Evolutionary conservation across 2,329 filamentous ascomycete genomes (phyloP).

Genomic region (Pseudogymnoascus sp.): DNA sequence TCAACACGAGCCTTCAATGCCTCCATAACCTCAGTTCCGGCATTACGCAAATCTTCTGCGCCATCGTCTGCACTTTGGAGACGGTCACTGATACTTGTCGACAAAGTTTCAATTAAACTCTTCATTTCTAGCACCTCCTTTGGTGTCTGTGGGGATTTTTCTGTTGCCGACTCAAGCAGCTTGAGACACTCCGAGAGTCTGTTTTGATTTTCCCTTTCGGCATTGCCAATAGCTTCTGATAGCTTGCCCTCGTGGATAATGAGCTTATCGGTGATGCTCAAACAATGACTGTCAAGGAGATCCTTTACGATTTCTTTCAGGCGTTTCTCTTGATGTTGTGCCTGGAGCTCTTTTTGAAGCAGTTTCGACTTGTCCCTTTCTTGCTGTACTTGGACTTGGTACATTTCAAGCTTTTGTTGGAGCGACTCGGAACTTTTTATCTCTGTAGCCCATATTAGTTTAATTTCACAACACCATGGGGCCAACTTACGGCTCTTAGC

Average conservation of each 20-base stretch:
- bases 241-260: background rate
- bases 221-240: background rate
- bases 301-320: background rate
- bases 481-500: background rate
- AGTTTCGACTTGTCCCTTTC: background rate
- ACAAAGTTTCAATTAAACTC: background rate
- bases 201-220: background rate
- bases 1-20: background rate
- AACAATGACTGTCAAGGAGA: background rate
- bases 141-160: background rate
- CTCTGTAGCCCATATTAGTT: background rate
- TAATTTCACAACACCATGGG: background rate
- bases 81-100: background rate
- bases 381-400: background rate
- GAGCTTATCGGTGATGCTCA: background rate
- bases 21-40: background rate
- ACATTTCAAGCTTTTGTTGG: background rate
- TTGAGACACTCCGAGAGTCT: background rate
- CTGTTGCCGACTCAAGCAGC: background rate
- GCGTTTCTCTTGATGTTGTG: background rate
- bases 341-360: slow-evolving; percentile 4
- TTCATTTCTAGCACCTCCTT: background rate
- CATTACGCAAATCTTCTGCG: background rate
- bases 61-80: background rate
- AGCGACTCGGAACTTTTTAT: background rate